Conservation (phyloP, 192 early-diverging fungal species). For the Backusella circina region DNA sequence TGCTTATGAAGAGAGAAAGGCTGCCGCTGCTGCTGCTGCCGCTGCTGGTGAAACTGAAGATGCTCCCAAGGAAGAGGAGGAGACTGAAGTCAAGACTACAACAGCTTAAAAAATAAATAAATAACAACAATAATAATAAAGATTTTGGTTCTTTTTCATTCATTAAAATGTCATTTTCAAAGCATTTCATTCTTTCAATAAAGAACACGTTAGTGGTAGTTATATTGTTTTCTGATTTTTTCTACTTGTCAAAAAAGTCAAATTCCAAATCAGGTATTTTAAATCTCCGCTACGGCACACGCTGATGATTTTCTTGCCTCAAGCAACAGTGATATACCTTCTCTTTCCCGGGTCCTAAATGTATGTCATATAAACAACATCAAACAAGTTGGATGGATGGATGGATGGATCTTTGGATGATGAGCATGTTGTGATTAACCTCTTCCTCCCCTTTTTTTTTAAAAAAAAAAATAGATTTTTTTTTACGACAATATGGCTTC, state of each 20-base stretch:
- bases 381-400: neutral
- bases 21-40: neutral
- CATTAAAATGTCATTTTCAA: neutral
- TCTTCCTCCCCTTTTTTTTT: neutral
- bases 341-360: neutral
- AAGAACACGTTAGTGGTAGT: too few species aligned
- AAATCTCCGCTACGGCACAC: neutral
- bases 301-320: neutral
- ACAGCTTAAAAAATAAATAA: neutral
- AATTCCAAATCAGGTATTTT: neutral
- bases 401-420: neutral
- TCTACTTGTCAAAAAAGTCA: neutral
- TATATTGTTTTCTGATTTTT: too few species aligned
- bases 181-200: too few species aligned
- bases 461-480: neutral
- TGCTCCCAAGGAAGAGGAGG: neutral
- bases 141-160: neutral
- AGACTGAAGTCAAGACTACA: neutral
- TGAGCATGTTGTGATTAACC: too few species aligned
- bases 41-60: neutral
- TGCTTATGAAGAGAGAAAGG: neutral
- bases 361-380: neutral
- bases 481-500: conserved; percentile 21
- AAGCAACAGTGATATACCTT: neutral
- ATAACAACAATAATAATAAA: too few species aligned